Evolutionary conservation across 306 rosid species (phyloP), one percentile per base, ranked within the genome.

Genomic region (Canavalia ensiformis): DNA sequence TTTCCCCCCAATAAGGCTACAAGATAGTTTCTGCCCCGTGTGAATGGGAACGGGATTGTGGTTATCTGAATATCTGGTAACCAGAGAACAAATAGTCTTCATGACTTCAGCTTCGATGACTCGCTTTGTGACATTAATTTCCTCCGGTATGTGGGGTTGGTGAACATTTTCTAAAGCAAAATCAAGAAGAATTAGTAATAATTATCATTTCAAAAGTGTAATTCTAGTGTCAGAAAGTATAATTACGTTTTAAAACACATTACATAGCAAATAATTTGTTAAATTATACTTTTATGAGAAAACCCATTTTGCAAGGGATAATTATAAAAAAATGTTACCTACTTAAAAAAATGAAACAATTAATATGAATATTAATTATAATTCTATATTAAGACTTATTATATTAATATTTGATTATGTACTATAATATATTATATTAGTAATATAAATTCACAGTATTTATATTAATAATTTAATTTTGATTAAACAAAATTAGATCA

Each of bases 11-110:
- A 72, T 62, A 55, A 63, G 52, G 30, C 51, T 83, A 56, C 78
- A 63, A 25, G 62, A 34, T 51, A 58, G 79, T 84, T 66, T 80
- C 51, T 52, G 79, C 33, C 73, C 1, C 60, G 68, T 80, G 82
- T 74, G 81, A 30, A 81, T 80, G 70, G 69, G 78, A 84, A 57
- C 45, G 12, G 7, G 70, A 10, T 46, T 70, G 25, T 54, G 45
- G 39, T 8, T 18, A 18, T 18, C 25, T 18, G 25, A 18, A 18
- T 58, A 30, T 12, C 30, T 58, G 65, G 47, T 35, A 59, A 30
- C 45, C 12, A 25, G 55, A 62, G 77, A 80, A 71, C 81, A 87
- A 82, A 75, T 84, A 86, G 81, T 82, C 86, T 74, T 73, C 87
- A 78, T 50, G 35, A 58, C 69, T 78, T 84, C 88, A 79, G 68